Conservation (phyloP, 306 rosid species). For the Vachellia pachyceras region DNA sequence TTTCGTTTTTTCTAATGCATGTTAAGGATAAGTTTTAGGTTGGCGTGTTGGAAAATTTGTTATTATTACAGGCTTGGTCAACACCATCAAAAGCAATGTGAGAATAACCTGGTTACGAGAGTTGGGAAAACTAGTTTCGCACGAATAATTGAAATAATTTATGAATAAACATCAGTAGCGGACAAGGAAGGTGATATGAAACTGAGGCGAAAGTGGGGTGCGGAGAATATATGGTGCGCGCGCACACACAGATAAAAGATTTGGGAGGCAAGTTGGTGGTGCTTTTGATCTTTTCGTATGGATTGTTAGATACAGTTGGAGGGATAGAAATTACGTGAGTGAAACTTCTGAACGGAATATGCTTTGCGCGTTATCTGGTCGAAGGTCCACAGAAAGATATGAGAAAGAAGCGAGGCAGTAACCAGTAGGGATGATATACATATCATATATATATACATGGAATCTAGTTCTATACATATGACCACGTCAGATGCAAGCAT, state of each 20-base stretch:
- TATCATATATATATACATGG: background rate
- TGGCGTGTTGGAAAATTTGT: background rate
- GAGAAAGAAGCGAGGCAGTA: background rate
- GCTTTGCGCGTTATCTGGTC: background rate
- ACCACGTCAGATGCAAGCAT: slow-evolving; percentile 20
- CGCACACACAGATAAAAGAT: background rate
- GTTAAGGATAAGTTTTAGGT: background rate
- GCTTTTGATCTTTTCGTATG: background rate
- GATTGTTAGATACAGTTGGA: background rate
- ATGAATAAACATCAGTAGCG: background rate
- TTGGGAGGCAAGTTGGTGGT: background rate
- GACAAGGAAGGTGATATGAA: background rate
- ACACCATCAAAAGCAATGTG: background rate
- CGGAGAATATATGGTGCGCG: background rate
- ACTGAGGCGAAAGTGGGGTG: background rate
- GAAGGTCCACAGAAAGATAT: slow-evolving; percentile 1
- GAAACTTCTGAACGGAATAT: background rate
- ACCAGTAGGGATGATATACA: background rate
- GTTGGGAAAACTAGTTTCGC: background rate
- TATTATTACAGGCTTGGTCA: background rate
- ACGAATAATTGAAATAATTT: background rate
- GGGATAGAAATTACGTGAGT: background rate
- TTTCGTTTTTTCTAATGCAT: background rate
- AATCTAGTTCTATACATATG: slow-evolving; percentile 11
- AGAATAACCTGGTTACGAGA: background rate